phyloP scores from a whole-genome alignment of 495 filamentous ascomycete species.

The Talaromyces adpressus region DNA sequence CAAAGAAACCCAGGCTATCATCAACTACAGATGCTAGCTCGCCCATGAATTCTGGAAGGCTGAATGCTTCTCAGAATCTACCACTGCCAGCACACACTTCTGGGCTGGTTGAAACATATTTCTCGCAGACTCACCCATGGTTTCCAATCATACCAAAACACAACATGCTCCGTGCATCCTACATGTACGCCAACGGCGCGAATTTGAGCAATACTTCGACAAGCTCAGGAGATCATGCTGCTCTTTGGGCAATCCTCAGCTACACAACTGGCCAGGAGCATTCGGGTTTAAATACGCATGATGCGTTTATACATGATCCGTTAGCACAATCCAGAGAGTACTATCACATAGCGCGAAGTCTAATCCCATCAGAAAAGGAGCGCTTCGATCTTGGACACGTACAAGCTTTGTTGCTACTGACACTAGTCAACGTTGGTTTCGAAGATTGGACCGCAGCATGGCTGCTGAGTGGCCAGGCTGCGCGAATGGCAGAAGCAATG shows the following conservation, averaged over 20 bases:
- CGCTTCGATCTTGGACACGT: conserved; percentile 53
- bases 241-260: conserved; percentile 56
- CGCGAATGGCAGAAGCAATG: conserved; percentile 48
- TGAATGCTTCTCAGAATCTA: conserved; percentile 18
- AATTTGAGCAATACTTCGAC: conserved; percentile 30
- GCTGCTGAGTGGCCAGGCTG: conserved; percentile 55
- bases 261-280: conserved; percentile 39
- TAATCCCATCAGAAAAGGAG: conserved; percentile 54
- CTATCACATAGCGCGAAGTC: conserved; percentile 48
- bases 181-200: conserved; percentile 43
- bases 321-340: conserved; percentile 32
- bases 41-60: conserved; percentile 11
- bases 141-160: conserved; percentile 67
- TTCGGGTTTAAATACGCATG: conserved; percentile 12
- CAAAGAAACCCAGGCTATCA: conserved; percentile 25
- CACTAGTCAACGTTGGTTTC: conserved; percentile 51
- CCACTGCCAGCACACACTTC: conserved; percentile 55
- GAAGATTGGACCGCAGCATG: conserved; percentile 50
- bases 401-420: conserved; percentile 55
- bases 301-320: conserved; percentile 9
- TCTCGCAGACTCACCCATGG: conserved; percentile 67
- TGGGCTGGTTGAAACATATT: conserved; percentile 62
- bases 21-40: not conserved
- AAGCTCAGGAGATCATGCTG: conserved; percentile 53
- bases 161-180: conserved; percentile 48